Evolutionary conservation across 2,329 filamentous ascomycete genomes (phyloP), one percentile per base, ranked within the genome.

Genomic region (Dendrostoma leiphaemia): DNA sequence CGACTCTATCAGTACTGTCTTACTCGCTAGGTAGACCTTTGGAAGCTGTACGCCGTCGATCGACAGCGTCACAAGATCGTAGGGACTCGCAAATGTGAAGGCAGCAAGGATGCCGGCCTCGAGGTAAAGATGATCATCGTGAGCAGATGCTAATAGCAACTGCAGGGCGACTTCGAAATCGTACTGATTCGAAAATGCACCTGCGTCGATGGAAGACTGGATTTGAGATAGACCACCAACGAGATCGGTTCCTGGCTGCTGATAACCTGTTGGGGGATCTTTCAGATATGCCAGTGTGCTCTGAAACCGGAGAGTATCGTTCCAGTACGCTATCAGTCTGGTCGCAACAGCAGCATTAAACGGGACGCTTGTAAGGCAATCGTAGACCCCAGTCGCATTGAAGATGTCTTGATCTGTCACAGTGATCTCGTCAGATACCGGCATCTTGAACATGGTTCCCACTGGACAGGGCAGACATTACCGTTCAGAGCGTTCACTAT

Each of bases 311-410:
- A 79, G 47, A 0, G 73, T 76, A 15, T 72, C 66, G 54, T 74
- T 74, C 50, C 70, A 72, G 54, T 79, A 78, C 6, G 69, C 56
- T 4, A 79, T 54, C 52, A 79, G 75, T 1, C 71, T 64, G 6
- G 67, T 61, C 2, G 75, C 75, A 2, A 74, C 71, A 6, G 70
- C 74, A 3, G 66, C 24, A 48, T 75, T 71, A 59, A 80, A 76
- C 0, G 77, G 75, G 6, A 78, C 71, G 23, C 63, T 72, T 2
- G 59, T 67, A 9, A 79, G 64, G 54, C 77, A 80, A 4, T 68
- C 63, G 54, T 70, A 73, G 29, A n/a, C n/a, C n/a, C n/a, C n/a
- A n/a, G n/a, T n/a, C n/a, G n/a, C n/a, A n/a, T n/a, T n/a, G n/a
- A n/a, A n/a, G n/a, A n/a, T n/a, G n/a, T n/a, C n/a, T n/a, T n/a